A percentile compares a stretch with the other conserved stretches of the same genome.
Evolutionary conservation across 1,284 basidiomycete species (phyloP).

Genomic region (Pterula multifida): DNA sequence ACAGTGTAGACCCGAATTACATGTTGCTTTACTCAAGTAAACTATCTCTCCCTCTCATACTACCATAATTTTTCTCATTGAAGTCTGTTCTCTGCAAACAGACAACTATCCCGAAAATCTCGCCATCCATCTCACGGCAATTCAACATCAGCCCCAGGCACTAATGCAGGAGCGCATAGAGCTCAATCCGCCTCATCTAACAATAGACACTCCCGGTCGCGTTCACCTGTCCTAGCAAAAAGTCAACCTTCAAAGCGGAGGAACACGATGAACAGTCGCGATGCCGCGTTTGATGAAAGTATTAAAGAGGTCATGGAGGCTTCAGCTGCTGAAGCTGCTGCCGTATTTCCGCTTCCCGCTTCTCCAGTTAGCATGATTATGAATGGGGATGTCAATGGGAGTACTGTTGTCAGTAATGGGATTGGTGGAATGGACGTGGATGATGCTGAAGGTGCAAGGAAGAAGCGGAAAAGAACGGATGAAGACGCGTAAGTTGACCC

Average conservation of each 20-base stretch:
- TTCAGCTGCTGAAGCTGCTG: slow-evolving; percentile 57
- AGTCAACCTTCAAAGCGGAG: slow-evolving; percentile 69
- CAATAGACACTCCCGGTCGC: slow-evolving; percentile 58
- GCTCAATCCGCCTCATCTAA: slow-evolving; percentile 36
- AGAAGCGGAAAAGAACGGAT: slow-evolving; percentile 64
- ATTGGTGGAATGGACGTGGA: slow-evolving; percentile 6
- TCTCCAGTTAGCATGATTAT: slow-evolving; percentile 21
- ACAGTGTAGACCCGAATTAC: slow-evolving; percentile 81
- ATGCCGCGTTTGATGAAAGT: slow-evolving; percentile 88
- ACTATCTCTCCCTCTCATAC: slow-evolving; percentile 14
- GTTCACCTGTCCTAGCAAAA: slow-evolving; percentile 51
- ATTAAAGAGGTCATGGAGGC: slow-evolving; percentile 60
- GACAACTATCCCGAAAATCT: slow-evolving; percentile 47
- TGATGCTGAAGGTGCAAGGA: slow-evolving; percentile 17
- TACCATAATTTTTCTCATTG: slow-evolving; percentile 4
- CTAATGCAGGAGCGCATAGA: not conserved
- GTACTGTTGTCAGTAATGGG: not conserved
- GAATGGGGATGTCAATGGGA: slow-evolving; percentile 18
- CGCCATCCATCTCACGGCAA: slow-evolving; percentile 49
- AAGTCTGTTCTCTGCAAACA: slow-evolving; percentile 17
- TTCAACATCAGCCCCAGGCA: not conserved
- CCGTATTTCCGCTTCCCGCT: too few relatives aligned
- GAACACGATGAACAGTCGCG: slow-evolving; percentile 95
- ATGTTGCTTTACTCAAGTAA: slow-evolving; percentile 67
- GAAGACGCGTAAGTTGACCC: slow-evolving; percentile 48